Evolutionary conservation across 192 early-diverging fungal species (phyloP), one percentile per base, ranked within the genome.

Genomic region (Entomortierella lignicola): DNA sequence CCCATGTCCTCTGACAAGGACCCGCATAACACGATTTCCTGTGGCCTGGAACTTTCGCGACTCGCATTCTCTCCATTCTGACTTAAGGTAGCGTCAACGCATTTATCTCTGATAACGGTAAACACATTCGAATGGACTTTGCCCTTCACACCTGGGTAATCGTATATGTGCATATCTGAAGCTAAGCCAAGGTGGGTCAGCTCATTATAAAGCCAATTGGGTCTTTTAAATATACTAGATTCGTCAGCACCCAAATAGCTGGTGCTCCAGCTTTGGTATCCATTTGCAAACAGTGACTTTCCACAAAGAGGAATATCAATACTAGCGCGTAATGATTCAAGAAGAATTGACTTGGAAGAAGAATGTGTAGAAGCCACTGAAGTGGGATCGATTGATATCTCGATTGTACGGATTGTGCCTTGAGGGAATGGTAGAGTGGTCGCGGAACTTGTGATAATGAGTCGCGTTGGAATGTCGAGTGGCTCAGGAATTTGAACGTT

Each of bases 211-310:
- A 72, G 31, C 71, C 79, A 68, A 30, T 72, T 81, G 5, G 71
- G 63, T 30, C 81, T 77, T 71, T 83, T 82, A 71, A 74, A 84
- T 63, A 47, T 80, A 47, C 31, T 77, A 43, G 55, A 66, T 30
- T 54, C 75, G 67, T 44, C 81, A 71, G 68, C 71, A 37, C 84
- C 74, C 41, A 58, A 62, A 51, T 47, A 87, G 20, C 26, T 73
- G 5, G 30, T 63, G 55, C 82, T 84, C 86, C 86, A 87, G 37
- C 82, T 84, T 64, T 87, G 82, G 27, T 83, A 87, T 11, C 86
- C 86, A 43, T 87, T 85, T 0, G 86, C 82, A 23, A 85, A 54
- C 69, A 85, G 57, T 17, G 62, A 21, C 62, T 81, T 69, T 13
- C 63, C 72, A 1, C 23, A 12, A 8, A 77, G 23, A 4, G 53